Evolutionary conservation across 371 early-diverging fungal genomes (phyloP).

Genomic region (Conidiobolus incongruus): DNA sequence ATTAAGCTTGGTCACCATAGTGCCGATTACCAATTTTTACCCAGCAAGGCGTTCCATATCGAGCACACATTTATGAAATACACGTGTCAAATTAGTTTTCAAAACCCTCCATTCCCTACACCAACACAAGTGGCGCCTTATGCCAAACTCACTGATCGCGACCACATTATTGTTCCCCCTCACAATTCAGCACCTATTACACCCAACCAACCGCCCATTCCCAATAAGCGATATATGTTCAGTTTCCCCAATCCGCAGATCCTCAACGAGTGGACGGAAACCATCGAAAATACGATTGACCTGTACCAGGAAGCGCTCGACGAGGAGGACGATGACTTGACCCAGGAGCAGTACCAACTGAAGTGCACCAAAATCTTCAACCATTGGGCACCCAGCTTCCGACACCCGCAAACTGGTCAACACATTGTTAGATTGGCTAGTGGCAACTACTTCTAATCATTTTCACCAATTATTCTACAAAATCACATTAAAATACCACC

Average conservation of each 20-base stretch:
- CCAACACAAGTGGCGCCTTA: no score
- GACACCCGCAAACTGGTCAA: no score
- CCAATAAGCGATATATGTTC: neutral
- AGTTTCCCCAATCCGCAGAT: neutral
- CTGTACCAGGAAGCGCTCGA: neutral
- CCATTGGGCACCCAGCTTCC: no score
- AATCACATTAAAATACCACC: no score
- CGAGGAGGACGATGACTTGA: neutral
- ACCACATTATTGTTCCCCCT: neutral
- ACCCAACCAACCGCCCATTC: neutral
- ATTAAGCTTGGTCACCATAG: conserved; percentile 17
- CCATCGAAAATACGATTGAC: conserved; percentile 1
- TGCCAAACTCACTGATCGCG: no score
- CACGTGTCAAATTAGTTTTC: conserved; percentile 24
- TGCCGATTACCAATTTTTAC: conserved; percentile 20
- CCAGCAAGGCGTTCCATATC: conserved; percentile 24
- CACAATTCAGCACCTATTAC: neutral
- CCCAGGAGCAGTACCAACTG: no score
- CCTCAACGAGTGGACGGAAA: neutral
- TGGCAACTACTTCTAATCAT: no score
- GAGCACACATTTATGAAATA: conserved; percentile 33
- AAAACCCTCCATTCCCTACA: no score
- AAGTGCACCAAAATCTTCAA: no score
- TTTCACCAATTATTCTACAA: no score
- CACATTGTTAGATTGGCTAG: no score